Base-by-base conservation (phyloP, 345 rosid species). In the Brassica incana region DNA sequence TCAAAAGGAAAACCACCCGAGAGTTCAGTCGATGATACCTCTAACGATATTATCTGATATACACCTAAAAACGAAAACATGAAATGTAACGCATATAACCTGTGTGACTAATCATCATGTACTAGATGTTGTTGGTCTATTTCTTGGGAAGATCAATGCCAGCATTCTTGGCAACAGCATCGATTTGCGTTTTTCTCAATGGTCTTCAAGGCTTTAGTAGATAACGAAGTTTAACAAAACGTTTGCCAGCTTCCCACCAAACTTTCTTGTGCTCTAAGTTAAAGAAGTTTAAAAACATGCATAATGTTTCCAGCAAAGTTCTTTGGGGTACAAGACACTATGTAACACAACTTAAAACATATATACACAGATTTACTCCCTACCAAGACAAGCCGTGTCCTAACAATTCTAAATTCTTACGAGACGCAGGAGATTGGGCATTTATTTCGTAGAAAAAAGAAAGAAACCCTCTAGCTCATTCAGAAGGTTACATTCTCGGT, bases 171-270 rank as follows among this genome's bases (percentile, higher is more conserved):
- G 99, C 97, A 75, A 95, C 98, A 52, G 96, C 97, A 69, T 92
- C 98, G 25, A 92, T 20, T 84, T 33, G 98, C 97, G 12, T 95
- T 91, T 80, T 95, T 95, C 85, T 95, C 97, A 32, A 91, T 91
- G 16, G 98, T 95, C 89, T 92, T 92, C 69, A 95, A 73, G 0
- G 94, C 99, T 78, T 90, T 90, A 12, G 97, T 95, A 0, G 99
- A 91, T 63, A 76, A 12, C 96, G 87, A 58, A 92, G 84, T 58
- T 95, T 92, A 35, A 92, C 85, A 43, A 79, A 95, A 12, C 97
- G 97, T 77, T 90, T 91, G 4, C 98, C 99, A 1, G 89, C 93
- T 83, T 92, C 98, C 98, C 99, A 95, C 99, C 98, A 95, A 36
- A 92, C 79, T 84, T 48, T 89, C 86, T 95, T 92, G 87, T 91